phyloP scores from a whole-genome alignment of 306 rosid species.

The Oxytropis ochrocephala region DNA sequence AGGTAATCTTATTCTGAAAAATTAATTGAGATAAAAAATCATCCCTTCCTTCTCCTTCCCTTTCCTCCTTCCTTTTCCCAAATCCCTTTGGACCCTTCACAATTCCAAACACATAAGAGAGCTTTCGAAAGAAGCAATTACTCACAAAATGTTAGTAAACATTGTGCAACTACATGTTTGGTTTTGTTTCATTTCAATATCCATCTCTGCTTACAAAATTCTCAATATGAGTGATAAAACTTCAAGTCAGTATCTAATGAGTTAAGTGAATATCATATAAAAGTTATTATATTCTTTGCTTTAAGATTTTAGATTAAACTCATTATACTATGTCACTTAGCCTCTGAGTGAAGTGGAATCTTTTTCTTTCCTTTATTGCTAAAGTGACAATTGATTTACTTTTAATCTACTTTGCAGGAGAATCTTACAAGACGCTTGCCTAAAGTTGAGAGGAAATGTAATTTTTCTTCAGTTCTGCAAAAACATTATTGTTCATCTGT shows the following conservation, averaged over 20 bases:
- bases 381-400: constrained; percentile 16
- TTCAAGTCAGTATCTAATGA: background rate
- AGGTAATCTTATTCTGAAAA: background rate
- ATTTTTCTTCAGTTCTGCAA: constrained; percentile 16
- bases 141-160: background rate
- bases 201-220: too few relatives aligned
- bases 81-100: too few relatives aligned
- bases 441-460: constrained; percentile 56
- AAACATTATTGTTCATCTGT: background rate
- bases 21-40: too few relatives aligned
- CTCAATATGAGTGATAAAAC: background rate
- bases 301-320: background rate
- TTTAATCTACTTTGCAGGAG: constrained; percentile 46
- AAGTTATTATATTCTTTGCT: background rate
- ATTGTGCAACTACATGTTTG: background rate
- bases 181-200: too few relatives aligned
- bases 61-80: too few relatives aligned
- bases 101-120: too few relatives aligned
- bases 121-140: background rate
- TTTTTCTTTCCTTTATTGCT: background rate
- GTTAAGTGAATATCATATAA: background rate
- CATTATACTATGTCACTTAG: too few relatives aligned
- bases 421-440: constrained; percentile 24
- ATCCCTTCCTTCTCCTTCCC: too few relatives aligned
- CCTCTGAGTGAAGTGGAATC: background rate